These are phyloP conservation scores for Orbilia brochopaga DNA, from an alignment of 2,329 filamentous ascomycete genomes.

Conservation along the genomic window DNA sequence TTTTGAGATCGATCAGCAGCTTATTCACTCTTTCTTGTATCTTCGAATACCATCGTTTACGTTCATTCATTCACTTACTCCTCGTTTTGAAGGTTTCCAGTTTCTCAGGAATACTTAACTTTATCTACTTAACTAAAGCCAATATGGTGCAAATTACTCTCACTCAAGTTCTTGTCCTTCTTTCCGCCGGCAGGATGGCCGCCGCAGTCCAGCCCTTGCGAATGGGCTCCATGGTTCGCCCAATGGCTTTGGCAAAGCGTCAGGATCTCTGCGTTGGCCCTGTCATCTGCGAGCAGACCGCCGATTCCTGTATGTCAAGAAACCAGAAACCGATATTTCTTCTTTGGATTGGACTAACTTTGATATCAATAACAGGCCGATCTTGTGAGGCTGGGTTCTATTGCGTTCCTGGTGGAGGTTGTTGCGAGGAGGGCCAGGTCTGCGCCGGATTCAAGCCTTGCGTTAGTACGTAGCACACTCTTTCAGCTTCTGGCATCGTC, in stretches of 20 bases:
- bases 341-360: neutral
- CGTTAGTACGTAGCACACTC: slow-evolving; percentile 26
- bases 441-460: slow-evolving; percentile 43
- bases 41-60: slow-evolving; percentile 1
- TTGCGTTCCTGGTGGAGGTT: slow-evolving; percentile 31
- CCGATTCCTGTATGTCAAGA: slow-evolving; percentile 18
- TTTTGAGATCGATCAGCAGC: neutral
- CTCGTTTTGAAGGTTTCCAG: neutral
- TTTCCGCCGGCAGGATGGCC: slow-evolving; percentile 10
- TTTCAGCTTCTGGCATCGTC: too few relatives aligned
- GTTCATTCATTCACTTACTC: neutral
- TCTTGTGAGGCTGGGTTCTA: slow-evolving; percentile 39
- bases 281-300: slow-evolving; percentile 26
- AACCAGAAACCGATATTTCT: neutral
- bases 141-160: slow-evolving; percentile 3
- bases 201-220: slow-evolving; percentile 14
- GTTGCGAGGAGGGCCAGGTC: slow-evolving; percentile 24
- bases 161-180: slow-evolving; percentile 13
- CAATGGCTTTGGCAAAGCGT: slow-evolving; percentile 31
- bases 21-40: neutral
- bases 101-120: neutral
- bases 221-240: neutral
- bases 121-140: neutral
- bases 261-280: slow-evolving; percentile 33
- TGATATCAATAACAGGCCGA: slow-evolving; percentile 9